phyloP scores from a whole-genome alignment of 257 asterid genomes.

The Galeopsis tetrahit region DNA sequence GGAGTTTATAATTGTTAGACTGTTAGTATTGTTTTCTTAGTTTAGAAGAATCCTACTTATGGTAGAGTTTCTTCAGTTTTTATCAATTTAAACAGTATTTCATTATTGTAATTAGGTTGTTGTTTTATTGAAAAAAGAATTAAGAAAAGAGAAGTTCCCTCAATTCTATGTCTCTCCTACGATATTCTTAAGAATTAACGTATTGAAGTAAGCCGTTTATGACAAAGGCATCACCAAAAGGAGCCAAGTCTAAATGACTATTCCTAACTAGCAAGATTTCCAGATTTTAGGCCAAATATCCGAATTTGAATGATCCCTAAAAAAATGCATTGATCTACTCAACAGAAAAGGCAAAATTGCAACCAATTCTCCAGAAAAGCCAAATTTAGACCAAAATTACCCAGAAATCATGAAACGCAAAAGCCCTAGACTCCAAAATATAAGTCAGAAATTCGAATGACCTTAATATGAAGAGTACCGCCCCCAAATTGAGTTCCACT shows the following conservation, averaged over 20 bases:
- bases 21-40: too few relatives aligned
- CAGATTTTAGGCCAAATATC: background rate
- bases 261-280: slow-evolving; percentile 5
- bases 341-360: slow-evolving; percentile 26
- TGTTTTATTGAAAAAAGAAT: too few relatives aligned
- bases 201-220: too few relatives aligned
- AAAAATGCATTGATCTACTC: slow-evolving; percentile 6
- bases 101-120: too few relatives aligned
- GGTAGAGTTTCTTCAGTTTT: too few relatives aligned
- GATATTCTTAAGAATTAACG: too few relatives aligned
- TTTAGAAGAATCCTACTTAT: too few relatives aligned
- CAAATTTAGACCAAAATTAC: slow-evolving; percentile 1
- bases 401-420: slow-evolving; percentile 19
- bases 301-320: background rate
- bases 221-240: too few relatives aligned
- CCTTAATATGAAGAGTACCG: slow-evolving; percentile 90
- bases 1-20: too few relatives aligned
- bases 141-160: too few relatives aligned
- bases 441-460: slow-evolving; percentile 31
- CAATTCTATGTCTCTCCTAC: too few relatives aligned
- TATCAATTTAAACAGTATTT: too few relatives aligned
- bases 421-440: slow-evolving; percentile 20
- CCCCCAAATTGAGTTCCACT: slow-evolving; percentile 74
- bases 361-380: slow-evolving; percentile 4
- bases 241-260: background rate